Evolutionary conservation across 768 basidiomycete species (phyloP).

Genomic region (Serendipita indica): DNA sequence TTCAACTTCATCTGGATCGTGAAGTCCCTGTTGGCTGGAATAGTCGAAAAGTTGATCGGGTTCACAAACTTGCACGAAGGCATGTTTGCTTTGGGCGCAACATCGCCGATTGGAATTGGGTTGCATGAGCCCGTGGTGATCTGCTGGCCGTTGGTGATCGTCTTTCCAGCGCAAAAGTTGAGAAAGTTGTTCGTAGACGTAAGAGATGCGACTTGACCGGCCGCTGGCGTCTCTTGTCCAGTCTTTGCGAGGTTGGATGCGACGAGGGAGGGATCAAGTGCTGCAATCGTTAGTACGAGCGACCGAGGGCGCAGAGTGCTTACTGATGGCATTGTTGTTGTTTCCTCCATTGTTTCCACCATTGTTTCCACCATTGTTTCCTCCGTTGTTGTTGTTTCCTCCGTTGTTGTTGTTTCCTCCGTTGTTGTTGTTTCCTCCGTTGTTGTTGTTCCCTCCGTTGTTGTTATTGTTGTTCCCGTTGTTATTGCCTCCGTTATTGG

Average conservation of each 20-base stretch:
- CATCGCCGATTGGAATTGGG: conserved; percentile 40
- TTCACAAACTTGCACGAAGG: conserved; percentile 35
- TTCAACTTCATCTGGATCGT: conserved; percentile 35
- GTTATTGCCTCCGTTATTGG: background rate
- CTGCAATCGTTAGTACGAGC: background rate
- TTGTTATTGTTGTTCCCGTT: background rate
- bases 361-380: conserved; percentile 23
- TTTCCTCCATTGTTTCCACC: conserved; percentile 15
- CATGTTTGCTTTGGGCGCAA: conserved; percentile 33
- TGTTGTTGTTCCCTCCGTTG: conserved; percentile 11
- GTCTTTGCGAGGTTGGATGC: conserved; percentile 35
- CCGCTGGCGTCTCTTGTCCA: conserved; percentile 30
- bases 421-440: conserved; percentile 11
- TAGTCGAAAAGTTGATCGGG: conserved; percentile 34
- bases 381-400: conserved; percentile 22
- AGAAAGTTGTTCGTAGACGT: conserved; percentile 45
- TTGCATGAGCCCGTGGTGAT: conserved; percentile 43
- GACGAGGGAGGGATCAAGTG: conserved; percentile 39
- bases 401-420: conserved; percentile 15
- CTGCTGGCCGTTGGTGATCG: conserved; percentile 42
- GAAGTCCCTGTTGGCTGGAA: conserved; percentile 35
- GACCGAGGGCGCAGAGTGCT: conserved; percentile 1
- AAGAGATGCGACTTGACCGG: conserved; percentile 38
- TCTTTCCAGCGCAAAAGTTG: conserved; percentile 19
- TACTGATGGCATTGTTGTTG: conserved; percentile 29